Conservation (phyloP, 345 rosid genomes). For the Rhodamnia rubescens region DNA sequence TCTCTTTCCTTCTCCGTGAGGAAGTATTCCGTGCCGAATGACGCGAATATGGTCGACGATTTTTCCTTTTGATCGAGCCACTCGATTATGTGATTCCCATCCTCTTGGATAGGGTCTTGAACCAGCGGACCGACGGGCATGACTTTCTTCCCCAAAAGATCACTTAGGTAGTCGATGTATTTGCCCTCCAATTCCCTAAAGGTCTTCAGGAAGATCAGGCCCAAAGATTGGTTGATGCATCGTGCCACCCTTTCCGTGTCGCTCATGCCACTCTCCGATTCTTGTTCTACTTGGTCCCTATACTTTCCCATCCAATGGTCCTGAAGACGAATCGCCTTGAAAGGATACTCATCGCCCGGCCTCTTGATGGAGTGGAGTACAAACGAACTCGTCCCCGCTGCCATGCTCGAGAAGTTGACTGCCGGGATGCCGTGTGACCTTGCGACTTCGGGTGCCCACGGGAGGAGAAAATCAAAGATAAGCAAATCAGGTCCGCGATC, state of each 20-base stretch:
- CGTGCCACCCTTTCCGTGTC: neutral
- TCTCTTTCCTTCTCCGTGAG: slow-evolving; percentile 11
- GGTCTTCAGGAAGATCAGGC: slow-evolving; percentile 14
- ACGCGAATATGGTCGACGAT: slow-evolving; percentile 16
- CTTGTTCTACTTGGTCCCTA: neutral
- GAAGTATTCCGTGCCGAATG: slow-evolving; percentile 28
- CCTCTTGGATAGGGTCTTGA: neutral
- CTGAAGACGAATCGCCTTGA: neutral
- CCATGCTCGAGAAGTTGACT: neutral
- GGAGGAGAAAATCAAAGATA: slow-evolving; percentile 20
- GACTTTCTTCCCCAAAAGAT: slow-evolving; percentile 6
- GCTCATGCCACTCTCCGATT: neutral
- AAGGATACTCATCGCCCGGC: slow-evolving; percentile 4
- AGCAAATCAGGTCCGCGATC: slow-evolving; percentile 12
- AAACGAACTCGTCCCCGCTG: neutral
- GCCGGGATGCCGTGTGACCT: slow-evolving; percentile 11
- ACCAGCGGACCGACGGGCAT: slow-evolving; percentile 26
- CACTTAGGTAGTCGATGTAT: slow-evolving; percentile 14
- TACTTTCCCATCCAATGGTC: neutral
- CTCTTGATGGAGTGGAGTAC: neutral
- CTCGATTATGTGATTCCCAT: neutral
- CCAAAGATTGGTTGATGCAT: slow-evolving; percentile 1
- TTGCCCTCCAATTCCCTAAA: slow-evolving; percentile 24
- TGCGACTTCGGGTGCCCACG: slow-evolving; percentile 22
- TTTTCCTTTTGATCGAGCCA: slow-evolving; percentile 18